Percentiles rank a stretch among this genome's conserved stretches.
Evolutionary conservation across 805 yeast genomes (phyloP).

Genomic region (Saturnispora gosingensis): DNA sequence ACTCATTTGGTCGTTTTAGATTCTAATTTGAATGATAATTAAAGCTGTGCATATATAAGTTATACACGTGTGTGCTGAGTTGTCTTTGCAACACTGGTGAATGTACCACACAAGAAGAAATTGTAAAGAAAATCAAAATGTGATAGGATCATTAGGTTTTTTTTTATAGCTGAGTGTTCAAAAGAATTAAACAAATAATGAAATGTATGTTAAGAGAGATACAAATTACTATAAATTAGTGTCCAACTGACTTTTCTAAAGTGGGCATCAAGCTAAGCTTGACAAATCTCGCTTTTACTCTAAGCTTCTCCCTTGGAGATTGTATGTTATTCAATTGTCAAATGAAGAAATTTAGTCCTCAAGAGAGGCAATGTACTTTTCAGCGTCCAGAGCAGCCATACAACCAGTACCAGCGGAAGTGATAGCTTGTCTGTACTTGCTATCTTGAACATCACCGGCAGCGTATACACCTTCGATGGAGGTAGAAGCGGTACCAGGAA

Average conservation of each 20-base stretch:
- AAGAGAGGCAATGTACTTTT: constrained; percentile 53
- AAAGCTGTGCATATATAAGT: background rate
- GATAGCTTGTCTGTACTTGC: constrained; percentile 95
- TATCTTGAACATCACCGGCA: constrained; percentile 98
- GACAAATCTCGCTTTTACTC: background rate
- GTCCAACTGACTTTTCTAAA: background rate
- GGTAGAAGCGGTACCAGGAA: constrained; percentile 83
- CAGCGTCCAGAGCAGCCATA: constrained; percentile 98
- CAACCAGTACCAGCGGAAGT: constrained; percentile 99
- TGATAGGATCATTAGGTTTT: background rate
- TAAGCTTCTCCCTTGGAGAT: background rate
- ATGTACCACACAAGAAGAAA: background rate
- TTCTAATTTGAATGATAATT: background rate
- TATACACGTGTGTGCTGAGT: background rate
- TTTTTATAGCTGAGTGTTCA: background rate
- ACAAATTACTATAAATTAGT: background rate
- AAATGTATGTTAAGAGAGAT: background rate
- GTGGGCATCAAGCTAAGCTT: background rate
- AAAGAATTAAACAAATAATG: background rate
- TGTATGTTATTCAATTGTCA: background rate
- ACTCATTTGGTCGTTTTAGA: background rate
- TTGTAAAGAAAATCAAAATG: background rate
- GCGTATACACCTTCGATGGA: constrained; percentile 89
- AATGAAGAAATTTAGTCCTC: constrained; percentile 28
- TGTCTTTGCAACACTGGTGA: background rate